Evolutionary conservation across 83 land plant species (phyloP), one percentile per base, ranked within the genome.

Genomic region (Thuja plicata): DNA sequence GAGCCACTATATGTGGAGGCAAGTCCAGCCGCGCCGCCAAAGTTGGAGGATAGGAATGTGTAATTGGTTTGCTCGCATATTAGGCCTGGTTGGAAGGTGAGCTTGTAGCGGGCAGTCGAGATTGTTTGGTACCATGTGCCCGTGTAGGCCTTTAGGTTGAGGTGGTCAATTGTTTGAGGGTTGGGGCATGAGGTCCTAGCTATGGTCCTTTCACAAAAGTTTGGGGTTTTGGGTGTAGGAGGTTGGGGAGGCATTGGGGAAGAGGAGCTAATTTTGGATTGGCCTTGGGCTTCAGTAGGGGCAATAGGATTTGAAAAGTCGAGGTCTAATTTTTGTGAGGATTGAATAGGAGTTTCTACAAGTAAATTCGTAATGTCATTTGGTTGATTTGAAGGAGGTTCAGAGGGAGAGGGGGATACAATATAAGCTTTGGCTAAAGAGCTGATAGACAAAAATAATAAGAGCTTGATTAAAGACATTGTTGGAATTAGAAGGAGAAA

Each of bases 101-200:
- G 55, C 78, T 91, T 91, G 88, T 73, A 46, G 38, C 62, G 88
- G 34, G 92, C 91, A 10, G 90, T 89, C 88, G 60, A 55, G 21
- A 74, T 88, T 30, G 87, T 76, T 43, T 91, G 91, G 88, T 91
- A 91, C 92, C 92, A 91, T 17, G 50, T 86, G 15, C 92, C 92
- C 46, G 34, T 45, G 55, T 91, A 91, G 16, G 78, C 35, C 1
- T 54, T 78, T 12, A 91, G 35, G 24, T 46, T 32, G 1, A 91
- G 70, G 88, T 55, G 41, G 32, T 27, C 84, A 9, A 46, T 37
- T 5, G 88, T 87, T 34, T 55, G 92, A 43, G 89, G 89, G 19
- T 30, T n/a, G 13, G 85, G 55, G 54, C 85, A 83, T 0, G 85
- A 27, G 35, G 34, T 46, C 12, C n/a, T 43, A 13, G 85, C 34